These are phyloP conservation scores for Spraguea lophii DNA, from an alignment of 371 early-diverging fungal species.

Conservation along the genomic window DNA sequence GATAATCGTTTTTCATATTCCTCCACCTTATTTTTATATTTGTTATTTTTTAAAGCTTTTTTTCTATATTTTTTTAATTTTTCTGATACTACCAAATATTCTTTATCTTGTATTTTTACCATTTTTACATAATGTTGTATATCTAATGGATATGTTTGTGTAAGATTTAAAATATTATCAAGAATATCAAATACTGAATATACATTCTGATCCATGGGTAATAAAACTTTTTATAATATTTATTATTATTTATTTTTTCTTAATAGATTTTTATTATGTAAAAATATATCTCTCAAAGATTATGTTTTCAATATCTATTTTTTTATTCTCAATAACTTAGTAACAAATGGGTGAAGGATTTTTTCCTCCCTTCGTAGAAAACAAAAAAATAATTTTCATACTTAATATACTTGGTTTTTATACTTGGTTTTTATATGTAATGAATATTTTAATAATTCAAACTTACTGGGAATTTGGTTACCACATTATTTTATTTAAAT, in stretches of 20 bases:
- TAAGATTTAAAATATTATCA: conserved; percentile 20
- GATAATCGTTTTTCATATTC: not conserved
- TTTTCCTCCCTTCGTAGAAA: not conserved
- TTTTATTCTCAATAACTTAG: not conserved
- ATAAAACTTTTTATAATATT: too few relatives aligned
- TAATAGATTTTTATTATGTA: too few relatives aligned
- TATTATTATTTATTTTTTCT: too few relatives aligned
- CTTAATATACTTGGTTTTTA: not conserved
- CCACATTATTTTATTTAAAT: not conserved
- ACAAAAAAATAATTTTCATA: not conserved
- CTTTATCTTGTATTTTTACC: conserved; percentile 3
- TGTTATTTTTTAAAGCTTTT: not conserved
- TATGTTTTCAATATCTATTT: not conserved
- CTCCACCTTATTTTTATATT: not conserved
- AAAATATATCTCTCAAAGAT: not conserved
- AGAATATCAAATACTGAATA: conserved; percentile 14
- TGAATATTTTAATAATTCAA: not conserved
- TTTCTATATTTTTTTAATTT: conserved; percentile 1
- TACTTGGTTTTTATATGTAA: not conserved
- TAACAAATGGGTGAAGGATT: too few relatives aligned
- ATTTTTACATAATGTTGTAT: conserved; percentile 8
- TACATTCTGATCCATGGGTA: not conserved
- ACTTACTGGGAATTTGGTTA: not conserved
- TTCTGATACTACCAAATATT: conserved; percentile 1
- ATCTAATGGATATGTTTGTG: conserved; percentile 31